A percentile compares a stretch with the other conserved stretches of the same genome.
Conservation (phyloP, 1,284 basidiomycete genomes). For the Leccinum laetum region DNA sequence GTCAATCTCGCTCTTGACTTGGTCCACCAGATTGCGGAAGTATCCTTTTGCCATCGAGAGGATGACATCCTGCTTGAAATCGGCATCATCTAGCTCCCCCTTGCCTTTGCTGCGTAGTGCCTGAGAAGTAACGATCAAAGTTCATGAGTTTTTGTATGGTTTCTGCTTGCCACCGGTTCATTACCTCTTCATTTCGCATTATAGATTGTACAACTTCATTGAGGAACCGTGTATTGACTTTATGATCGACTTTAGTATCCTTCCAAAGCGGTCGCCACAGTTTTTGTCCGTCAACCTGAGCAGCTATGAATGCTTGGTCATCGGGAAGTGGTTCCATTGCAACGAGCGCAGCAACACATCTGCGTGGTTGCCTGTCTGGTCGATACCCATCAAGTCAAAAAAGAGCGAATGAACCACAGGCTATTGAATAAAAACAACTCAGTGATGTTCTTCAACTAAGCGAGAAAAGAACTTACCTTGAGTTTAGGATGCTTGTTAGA, state of each 20-base stretch:
- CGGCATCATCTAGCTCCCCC: not conserved
- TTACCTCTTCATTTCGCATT: not conserved
- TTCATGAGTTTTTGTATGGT: not conserved
- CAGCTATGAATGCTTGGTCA: not conserved
- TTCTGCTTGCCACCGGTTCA: not conserved
- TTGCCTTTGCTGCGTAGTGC: not conserved
- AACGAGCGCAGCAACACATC: not conserved
- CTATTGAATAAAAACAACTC: not conserved
- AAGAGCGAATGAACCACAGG: not conserved
- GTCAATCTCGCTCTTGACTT: not conserved
- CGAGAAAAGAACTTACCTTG: not conserved
- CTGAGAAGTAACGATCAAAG: not conserved
- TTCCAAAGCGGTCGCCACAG: not conserved
- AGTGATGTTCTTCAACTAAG: not conserved
- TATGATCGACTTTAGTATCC: not conserved
- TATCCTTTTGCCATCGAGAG: not conserved
- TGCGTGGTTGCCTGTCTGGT: not conserved
- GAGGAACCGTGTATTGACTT: not conserved
- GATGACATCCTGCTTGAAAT: not conserved
- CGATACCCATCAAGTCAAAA: not conserved
- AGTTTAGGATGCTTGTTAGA: not conserved
- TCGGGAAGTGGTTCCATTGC: not conserved
- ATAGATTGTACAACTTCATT: not conserved
- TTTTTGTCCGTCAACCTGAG: not conserved
- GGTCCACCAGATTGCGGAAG: not conserved